phyloP scores from a whole-genome alignment of 805 yeast species.

The Ascoidea rubescens region DNA sequence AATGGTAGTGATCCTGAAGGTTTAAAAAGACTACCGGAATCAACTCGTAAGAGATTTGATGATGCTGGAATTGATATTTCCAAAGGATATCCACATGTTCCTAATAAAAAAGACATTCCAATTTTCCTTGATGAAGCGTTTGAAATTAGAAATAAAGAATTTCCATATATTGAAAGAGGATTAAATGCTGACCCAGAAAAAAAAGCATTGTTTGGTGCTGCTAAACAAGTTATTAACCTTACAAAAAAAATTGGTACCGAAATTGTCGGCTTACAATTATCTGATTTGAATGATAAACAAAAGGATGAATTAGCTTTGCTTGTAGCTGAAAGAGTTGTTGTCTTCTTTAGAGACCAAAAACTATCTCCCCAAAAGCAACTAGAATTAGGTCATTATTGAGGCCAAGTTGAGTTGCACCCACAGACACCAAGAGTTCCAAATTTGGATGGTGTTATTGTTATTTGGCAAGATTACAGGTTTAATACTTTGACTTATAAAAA shows the following conservation, averaged over 20 bases:
- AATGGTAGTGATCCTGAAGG: conserved; percentile 9
- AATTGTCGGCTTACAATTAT: conserved; percentile 29
- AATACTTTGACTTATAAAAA: conserved; percentile 4
- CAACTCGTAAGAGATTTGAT: conserved; percentile 17
- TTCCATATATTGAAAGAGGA: conserved; percentile 21
- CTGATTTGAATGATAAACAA: conserved; percentile 26
- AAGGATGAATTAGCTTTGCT: conserved; percentile 31
- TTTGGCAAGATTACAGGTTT: conserved; percentile 12
- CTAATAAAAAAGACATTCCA: conserved; percentile 20
- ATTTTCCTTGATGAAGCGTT: conserved; percentile 24
- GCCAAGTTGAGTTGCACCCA: conserved; percentile 28
- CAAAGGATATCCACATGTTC: conserved; percentile 25
- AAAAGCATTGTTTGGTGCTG: conserved; percentile 26
- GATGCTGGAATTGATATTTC: conserved; percentile 23
- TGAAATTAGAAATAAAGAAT: conserved; percentile 21
- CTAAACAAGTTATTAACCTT: conserved; percentile 24
- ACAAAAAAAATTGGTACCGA: conserved; percentile 35
- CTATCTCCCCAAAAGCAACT: conserved; percentile 27
- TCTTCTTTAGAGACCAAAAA: conserved; percentile 34
- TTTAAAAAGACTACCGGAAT: conserved; percentile 13
- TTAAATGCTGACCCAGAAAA: conserved; percentile 23
- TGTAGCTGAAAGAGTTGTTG: conserved; percentile 33
- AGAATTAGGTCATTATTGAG: conserved; percentile 32
- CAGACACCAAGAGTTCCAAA: conserved; percentile 20
- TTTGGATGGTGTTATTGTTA: conserved; percentile 24